Base-by-base conservation (phyloP, 352 stramenopile species). In the Poterioochromonas sp. region DNA sequence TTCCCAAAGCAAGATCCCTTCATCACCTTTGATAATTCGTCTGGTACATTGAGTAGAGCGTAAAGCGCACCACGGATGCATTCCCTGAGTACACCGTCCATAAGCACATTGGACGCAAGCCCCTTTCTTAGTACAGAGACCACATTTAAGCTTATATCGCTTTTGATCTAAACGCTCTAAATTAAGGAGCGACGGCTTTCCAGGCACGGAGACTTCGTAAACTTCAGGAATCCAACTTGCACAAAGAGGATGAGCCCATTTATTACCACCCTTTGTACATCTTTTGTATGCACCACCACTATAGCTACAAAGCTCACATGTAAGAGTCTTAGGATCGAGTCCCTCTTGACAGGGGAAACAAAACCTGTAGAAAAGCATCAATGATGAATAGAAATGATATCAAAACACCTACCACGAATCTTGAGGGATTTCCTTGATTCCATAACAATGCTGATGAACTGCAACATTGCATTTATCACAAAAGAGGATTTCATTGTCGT, bases 371-470 rank as follows among this genome's bases (percentile, higher is more conserved):
- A 32, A 11, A 65, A 39, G 12, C 26, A 35, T 39, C 8, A 35
- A 65, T 15, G 8, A 65, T 35, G 26, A 35, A 65, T 65, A 35
- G 26, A 39, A 32, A 15, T 39, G 26, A 39, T 39, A 65, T 39
- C 54, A 29, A 47, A 44, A 32, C 15, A 26, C 65, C 39, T 62
- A 76, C 68, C 68, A 76, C 18, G 5, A 15, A 34, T 85, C 88
- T 70, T 76, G 84, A 0, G 89, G 89, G 18, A 94, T 71, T 0
- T 71, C 26, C 5, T 80, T 80, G 12, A 95, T 86, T 1, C 88
- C 89, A 69, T 95, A 95, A 83, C 90, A 95, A 76, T 89, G 89
- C 80, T 95, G 90, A 82, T 95, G 90, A 0, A 94, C 88, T 1
- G 86, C 84, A 29, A 92, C 82, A 78, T 94, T 84, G 70, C 90